These are phyloP conservation scores for Epichloe festucae DNA, from an alignment of 2,329 filamentous ascomycete genomes.

Conservation along the genomic window DNA sequence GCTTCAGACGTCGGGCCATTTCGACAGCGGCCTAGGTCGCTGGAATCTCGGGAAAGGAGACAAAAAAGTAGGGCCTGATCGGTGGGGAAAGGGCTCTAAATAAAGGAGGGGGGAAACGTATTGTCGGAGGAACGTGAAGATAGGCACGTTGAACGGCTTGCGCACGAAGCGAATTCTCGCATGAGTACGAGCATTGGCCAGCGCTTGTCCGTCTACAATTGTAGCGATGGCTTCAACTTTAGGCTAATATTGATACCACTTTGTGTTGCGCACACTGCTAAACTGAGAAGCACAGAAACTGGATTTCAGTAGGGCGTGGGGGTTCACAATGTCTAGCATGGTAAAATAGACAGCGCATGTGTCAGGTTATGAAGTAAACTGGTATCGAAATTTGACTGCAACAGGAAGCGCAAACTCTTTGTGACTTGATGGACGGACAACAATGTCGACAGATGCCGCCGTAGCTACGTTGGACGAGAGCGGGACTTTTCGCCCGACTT, in stretches of 20 bases:
- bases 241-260: neutral
- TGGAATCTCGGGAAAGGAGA: too few species aligned
- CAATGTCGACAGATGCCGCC: neutral
- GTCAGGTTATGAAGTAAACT: too few species aligned
- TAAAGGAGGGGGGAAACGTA: neutral
- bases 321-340: too few species aligned
- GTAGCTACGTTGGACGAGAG: too few species aligned
- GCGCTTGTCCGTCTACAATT: neutral
- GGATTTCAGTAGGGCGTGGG: neutral
- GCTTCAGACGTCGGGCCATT: neutral
- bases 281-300: neutral
- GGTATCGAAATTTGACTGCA: neutral
- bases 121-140: neutral
- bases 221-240: neutral
- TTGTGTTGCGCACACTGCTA: neutral
- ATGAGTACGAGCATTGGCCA: neutral
- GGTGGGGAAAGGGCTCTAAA: constrained; percentile 3
- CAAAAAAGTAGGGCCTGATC: neutral
- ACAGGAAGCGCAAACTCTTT: neutral
- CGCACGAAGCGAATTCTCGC: neutral
- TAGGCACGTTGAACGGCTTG: neutral
- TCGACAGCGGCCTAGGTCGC: neutral
- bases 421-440: neutral
- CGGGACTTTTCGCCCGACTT: too few species aligned
- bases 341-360: too few species aligned